A percentile compares a stretch with the other conserved stretches of the same genome.
These are phyloP conservation scores for Gossypium davidsonii DNA, from an alignment of 441 rosid species.

Conservation along the genomic window DNA sequence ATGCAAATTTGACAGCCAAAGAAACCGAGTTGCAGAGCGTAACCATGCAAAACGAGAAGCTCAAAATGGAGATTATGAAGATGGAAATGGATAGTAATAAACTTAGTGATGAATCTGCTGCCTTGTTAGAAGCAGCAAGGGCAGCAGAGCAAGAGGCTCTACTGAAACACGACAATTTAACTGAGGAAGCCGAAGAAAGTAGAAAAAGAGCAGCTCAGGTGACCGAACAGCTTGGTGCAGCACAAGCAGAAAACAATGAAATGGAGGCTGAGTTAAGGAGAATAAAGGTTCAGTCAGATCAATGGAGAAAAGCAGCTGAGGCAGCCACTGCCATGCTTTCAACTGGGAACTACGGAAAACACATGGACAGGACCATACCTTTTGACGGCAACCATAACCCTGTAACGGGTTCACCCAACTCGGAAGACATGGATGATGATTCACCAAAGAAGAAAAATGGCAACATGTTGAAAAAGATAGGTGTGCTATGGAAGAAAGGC, in stretches of 20 bases:
- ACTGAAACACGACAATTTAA: slow-evolving; percentile 44
- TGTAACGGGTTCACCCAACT: slow-evolving; percentile 55
- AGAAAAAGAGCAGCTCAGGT: slow-evolving; percentile 53
- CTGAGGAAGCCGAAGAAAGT: slow-evolving; percentile 71
- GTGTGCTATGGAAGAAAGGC: slow-evolving; percentile 81
- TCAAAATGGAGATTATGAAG: slow-evolving; percentile 44
- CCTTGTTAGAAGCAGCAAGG: slow-evolving; percentile 37
- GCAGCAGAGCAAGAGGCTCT: slow-evolving; percentile 57
- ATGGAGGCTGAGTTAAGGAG: slow-evolving; percentile 80
- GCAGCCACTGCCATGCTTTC: slow-evolving; percentile 85
- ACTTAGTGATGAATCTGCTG: slow-evolving; percentile 34
- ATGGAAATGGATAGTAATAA: slow-evolving; percentile 41
- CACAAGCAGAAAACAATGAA: slow-evolving; percentile 71
- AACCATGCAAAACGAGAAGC: slow-evolving; percentile 47
- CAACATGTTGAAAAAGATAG: slow-evolving; percentile 84
- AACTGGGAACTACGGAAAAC: slow-evolving; percentile 63
- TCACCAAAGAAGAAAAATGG: slow-evolving; percentile 83
- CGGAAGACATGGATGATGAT: slow-evolving; percentile 75
- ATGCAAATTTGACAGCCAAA: slow-evolving; percentile 42
- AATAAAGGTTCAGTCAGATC: slow-evolving; percentile 91
- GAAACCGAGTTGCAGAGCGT: slow-evolving; percentile 42
- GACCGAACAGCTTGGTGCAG: slow-evolving; percentile 70
- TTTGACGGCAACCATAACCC: slow-evolving; percentile 43
- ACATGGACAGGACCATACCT: slow-evolving; percentile 52
- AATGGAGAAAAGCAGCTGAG: slow-evolving; percentile 99